These are phyloP conservation scores for Fraxinus cuspidata DNA, from an alignment of 257 asterid species.

Conservation along the genomic window DNA sequence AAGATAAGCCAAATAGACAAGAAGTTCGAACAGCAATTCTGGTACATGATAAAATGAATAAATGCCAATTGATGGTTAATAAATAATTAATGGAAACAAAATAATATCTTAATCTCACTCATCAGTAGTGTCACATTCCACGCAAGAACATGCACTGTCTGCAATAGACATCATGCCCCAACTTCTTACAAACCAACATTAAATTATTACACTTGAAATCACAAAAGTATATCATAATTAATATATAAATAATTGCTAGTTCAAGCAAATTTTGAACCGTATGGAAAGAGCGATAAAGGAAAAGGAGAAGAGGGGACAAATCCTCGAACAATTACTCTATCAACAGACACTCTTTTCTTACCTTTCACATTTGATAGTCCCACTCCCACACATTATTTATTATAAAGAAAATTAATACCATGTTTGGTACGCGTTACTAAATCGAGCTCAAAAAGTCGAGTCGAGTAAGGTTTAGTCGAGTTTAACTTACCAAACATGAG, in stretches of 20 bases:
- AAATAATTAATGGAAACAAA: neutral
- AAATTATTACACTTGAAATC: neutral
- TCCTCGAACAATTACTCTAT: constrained; percentile 37
- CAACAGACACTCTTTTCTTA: constrained; percentile 40
- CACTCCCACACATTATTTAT: constrained; percentile 32
- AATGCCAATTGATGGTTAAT: constrained; percentile 12
- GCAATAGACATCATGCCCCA: constrained; percentile 14
- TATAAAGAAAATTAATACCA: constrained; percentile 11
- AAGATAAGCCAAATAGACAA: neutral
- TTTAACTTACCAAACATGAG: constrained; percentile 1
- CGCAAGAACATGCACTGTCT: constrained; percentile 5
- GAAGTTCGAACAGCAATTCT: neutral
- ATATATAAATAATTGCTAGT: neutral
- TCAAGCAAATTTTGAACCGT: constrained; percentile 15
- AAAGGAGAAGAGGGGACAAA: constrained; percentile 7
- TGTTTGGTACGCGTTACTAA: neutral
- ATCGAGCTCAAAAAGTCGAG: neutral
- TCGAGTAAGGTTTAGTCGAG: neutral
- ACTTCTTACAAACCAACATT: constrained; percentile 20
- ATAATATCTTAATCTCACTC: constrained; percentile 8
- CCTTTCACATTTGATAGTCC: constrained; percentile 13
- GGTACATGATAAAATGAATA: neutral
- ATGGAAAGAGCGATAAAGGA: neutral
- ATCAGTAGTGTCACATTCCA: constrained; percentile 6
- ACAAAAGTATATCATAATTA: neutral